Evolutionary conservation across 176 grass and related monocot species (phyloP), one percentile per base, ranked within the genome.

Genomic region (Oryza rufipogon): DNA sequence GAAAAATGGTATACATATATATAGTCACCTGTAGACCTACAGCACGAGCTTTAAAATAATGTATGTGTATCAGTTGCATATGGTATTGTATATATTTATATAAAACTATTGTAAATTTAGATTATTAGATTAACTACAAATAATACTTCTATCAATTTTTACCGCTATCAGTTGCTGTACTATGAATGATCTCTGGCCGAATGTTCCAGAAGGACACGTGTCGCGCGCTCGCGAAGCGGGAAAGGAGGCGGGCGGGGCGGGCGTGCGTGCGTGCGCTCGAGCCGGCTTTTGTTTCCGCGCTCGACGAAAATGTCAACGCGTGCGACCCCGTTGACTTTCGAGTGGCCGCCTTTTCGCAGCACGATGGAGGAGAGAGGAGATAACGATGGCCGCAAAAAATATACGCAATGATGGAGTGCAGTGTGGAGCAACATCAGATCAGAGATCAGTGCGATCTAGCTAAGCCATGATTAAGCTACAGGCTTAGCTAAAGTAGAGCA

Each of bases 251-350:
- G 30, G 41, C 7, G 41, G 8, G 36, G 41, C 41, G 6, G 26
- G 41, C 6, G 41, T 42, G 36, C 66, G 33, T 39, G 68, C 68
- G 7, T 49, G 47, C 47, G 47, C 13, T 1, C 3, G 46, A 12
- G 46, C 46, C 2, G 41, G 7, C 41, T 42, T 42, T 42, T 42
- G 8, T 42, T 42, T 36, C 10, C 38, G 3, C 4, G 10, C 69
- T 13, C 0, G 44, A 16, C 22, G 2, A 2, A 9, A 4, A 58
- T 4, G 85, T 75, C 85, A 87, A 81, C 77, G 70, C 60, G 44
- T 56, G 20, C 19, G 68, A 74, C 42, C n/a, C 32, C 33, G 84
- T 80, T 80, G 77, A 86, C 84, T 74, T 44, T 20, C 2, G 12
- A 60, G 13, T 63, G 47, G n/a, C 71, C 7, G 12, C 4, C 2